phyloP scores from a whole-genome alignment of 192 early-diverging fungal species.

The Gamsiella multidivaricata region DNA sequence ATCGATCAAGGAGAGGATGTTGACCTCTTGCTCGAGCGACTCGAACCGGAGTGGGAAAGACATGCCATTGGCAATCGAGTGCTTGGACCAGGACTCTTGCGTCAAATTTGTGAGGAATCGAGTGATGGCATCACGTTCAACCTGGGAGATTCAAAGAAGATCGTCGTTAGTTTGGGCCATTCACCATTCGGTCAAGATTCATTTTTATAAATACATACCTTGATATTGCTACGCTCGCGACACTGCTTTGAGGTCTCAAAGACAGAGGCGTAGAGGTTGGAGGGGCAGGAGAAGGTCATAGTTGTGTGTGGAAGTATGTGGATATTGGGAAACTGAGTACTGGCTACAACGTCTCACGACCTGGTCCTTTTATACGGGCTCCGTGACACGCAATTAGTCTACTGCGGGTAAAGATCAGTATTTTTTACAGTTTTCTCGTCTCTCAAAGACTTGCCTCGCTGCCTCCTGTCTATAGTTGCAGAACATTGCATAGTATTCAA shows the following conservation, averaged over 20 bases:
- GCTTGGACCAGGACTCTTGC: slow-evolving; percentile 54
- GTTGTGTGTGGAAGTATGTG: not conserved
- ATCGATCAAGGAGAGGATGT: slow-evolving; percentile 78
- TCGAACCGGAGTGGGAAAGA: slow-evolving; percentile 82
- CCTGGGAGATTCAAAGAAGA: slow-evolving; percentile 7
- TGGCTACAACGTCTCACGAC: not conserved
- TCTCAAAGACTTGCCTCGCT: too few species aligned
- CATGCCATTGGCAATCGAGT: slow-evolving; percentile 63
- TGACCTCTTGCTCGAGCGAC: slow-evolving; percentile 77
- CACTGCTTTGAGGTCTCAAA: slow-evolving; percentile 26
- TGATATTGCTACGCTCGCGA: slow-evolving; percentile 47
- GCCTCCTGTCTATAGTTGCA: too few species aligned
- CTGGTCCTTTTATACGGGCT: not conserved
- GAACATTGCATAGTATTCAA: too few species aligned
- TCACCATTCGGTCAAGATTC: not conserved
- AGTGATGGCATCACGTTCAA: slow-evolving; percentile 31
- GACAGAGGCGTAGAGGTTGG: slow-evolving; percentile 44
- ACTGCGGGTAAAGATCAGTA: too few species aligned
- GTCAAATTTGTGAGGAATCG: slow-evolving; percentile 37
- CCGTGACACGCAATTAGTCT: too few species aligned
- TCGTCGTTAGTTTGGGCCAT: not conserved
- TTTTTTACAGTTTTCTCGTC: too few species aligned
- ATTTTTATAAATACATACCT: slow-evolving; percentile 11
- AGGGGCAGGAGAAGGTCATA: slow-evolving; percentile 48
- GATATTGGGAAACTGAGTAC: not conserved